A percentile compares a stretch with the other conserved stretches of the same genome.
Conservation (phyloP, 73 alveolate species). For the Strombidium stylifer region DNA sequence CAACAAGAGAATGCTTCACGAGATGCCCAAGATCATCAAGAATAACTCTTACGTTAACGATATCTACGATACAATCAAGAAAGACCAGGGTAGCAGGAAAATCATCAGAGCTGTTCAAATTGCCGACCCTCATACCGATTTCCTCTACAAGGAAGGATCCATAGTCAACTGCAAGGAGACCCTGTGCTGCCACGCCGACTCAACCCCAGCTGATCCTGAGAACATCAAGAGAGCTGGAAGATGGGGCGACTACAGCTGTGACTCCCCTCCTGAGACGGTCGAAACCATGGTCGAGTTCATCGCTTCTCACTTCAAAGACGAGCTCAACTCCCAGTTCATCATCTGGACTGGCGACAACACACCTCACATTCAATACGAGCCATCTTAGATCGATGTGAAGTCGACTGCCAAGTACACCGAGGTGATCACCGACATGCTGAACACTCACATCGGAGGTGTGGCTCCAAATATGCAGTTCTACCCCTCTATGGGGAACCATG, state of each 20-base stretch:
- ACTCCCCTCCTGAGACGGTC: slow-evolving; percentile 46
- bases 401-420: not conserved
- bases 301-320: not conserved
- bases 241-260: slow-evolving; percentile 81
- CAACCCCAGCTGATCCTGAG: slow-evolving; percentile 67
- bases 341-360: slow-evolving; percentile 90
- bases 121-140: slow-evolving; percentile 88
- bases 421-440: not conserved
- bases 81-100: not conserved
- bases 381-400: not conserved
- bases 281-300: slow-evolving; percentile 16
- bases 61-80: not conserved
- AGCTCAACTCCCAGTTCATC: slow-evolving; percentile 69
- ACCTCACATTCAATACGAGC: slow-evolving; percentile 52
- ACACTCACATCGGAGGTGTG: not conserved
- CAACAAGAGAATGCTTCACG: not conserved
- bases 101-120: slow-evolving; percentile 30
- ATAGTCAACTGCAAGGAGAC: slow-evolving; percentile 70
- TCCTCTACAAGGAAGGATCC: slow-evolving; percentile 73
- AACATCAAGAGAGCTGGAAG: slow-evolving; percentile 64
- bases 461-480: too few relatives aligned
- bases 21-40: slow-evolving; percentile 4
- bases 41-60: slow-evolving; percentile 9
- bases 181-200: slow-evolving; percentile 84
- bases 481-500: slow-evolving; percentile 44